A percentile compares a stretch with the other conserved stretches of the same genome.
Evolutionary conservation across 2,329 filamentous ascomycete species (phyloP).

Genomic region (Pseudogymnoascus verrucosus): DNA sequence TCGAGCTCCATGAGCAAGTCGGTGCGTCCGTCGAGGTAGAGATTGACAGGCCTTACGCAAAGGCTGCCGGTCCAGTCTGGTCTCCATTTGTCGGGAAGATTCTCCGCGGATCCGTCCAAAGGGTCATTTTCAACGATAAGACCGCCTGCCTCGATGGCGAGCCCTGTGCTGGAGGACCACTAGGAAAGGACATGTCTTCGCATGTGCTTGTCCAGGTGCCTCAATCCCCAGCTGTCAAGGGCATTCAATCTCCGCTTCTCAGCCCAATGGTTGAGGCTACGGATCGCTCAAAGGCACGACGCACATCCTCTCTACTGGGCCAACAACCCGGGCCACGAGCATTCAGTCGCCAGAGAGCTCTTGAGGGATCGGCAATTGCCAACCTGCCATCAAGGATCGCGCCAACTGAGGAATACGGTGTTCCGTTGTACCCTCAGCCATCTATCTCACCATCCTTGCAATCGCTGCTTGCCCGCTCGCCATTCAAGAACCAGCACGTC

Average conservation of each 20-base stretch:
- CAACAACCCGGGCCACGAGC: slow-evolving; percentile 27
- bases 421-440: slow-evolving; percentile 41
- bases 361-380: slow-evolving; percentile 30
- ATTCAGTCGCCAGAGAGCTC: slow-evolving; percentile 26
- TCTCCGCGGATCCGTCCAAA: slow-evolving; percentile 62
- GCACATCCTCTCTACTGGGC: slow-evolving; percentile 30
- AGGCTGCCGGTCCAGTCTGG: slow-evolving; percentile 47
- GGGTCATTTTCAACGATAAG: slow-evolving; percentile 67
- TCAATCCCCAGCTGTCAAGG: slow-evolving; percentile 51
- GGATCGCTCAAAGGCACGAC: slow-evolving; percentile 17
- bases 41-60: slow-evolving; percentile 61
- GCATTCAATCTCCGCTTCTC: slow-evolving; percentile 24
- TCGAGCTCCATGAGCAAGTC: slow-evolving; percentile 74
- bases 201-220: slow-evolving; percentile 43
- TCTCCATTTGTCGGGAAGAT: slow-evolving; percentile 64
- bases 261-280: slow-evolving; percentile 30
- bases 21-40: slow-evolving; percentile 67
- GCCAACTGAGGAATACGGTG: slow-evolving; percentile 38
- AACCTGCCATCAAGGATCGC: slow-evolving; percentile 25
- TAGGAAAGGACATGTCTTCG: slow-evolving; percentile 69
- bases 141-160: slow-evolving; percentile 69
- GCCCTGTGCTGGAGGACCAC: slow-evolving; percentile 44
- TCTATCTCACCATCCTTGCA: slow-evolving; percentile 54
- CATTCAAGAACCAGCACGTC: slow-evolving; percentile 85
- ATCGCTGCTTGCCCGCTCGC: slow-evolving; percentile 67